phyloP scores from a whole-genome alignment of 148 eudicot species.

The Polygonum maritimum region DNA sequence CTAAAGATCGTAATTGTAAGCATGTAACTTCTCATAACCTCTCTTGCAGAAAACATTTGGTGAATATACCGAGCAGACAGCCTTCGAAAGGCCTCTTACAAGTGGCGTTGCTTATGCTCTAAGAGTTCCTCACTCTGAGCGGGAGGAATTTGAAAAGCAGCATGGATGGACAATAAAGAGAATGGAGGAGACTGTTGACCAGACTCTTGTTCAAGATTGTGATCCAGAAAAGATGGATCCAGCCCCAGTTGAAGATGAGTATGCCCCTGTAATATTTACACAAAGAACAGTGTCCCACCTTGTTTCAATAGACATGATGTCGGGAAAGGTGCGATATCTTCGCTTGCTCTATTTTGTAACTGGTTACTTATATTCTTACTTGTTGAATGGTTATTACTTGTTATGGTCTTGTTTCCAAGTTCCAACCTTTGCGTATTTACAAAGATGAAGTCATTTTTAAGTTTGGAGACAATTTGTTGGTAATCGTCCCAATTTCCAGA shows the following conservation, averaged over 20 bases:
- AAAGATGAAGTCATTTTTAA: background rate
- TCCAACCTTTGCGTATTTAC: background rate
- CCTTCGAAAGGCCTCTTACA: constrained; percentile 93
- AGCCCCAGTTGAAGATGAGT: constrained; percentile 76
- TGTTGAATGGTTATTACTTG: background rate
- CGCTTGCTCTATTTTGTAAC: background rate
- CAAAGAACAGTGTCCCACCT: constrained; percentile 89
- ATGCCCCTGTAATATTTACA: constrained; percentile 89
- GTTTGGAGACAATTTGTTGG: background rate
- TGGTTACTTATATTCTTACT: background rate
- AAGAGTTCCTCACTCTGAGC: constrained; percentile 64
- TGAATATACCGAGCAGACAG: constrained; percentile 75
- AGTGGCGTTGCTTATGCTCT: constrained; percentile 97
- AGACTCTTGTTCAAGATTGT: constrained; percentile 66
- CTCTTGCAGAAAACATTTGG: constrained; percentile 62
- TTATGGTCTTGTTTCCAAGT: background rate
- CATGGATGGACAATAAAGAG: constrained; percentile 93
- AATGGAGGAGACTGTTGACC: constrained; percentile 82
- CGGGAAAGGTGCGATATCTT: constrained; percentile 63
- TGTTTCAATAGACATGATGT: constrained; percentile 93
- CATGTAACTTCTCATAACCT: background rate
- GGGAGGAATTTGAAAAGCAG: constrained; percentile 62
- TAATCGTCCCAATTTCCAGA: background rate
- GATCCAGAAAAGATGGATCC: constrained; percentile 66
- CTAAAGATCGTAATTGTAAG: background rate